Base-by-base conservation (phyloP, 169 alveolate species). In the Cryptosporidium muris region DNA sequence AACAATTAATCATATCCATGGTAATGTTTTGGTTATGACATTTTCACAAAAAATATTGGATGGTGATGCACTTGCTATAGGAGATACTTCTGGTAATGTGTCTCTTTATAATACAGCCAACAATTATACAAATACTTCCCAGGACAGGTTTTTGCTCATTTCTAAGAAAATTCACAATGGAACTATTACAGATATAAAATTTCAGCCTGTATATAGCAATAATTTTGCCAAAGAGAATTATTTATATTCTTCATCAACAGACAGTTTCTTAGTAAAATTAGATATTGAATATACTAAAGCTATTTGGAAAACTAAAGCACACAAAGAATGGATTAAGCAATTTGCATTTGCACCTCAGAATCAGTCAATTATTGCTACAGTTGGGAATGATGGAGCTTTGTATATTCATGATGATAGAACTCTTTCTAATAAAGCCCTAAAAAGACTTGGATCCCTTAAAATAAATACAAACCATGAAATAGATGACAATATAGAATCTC, bases 261-360 rank as follows among this genome's bases (percentile, higher is more conserved):
- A 74, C 45, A 74, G 85, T 43, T 74, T 74, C 9, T 9, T 74
- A 12, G 68, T 42, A 54, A 74, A 74, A 47, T 74, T 58, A 43
- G 85, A 74, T 49, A 6, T 74, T 4, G 85, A 74, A 42, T 49
- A 74, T 7, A 63, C 54, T 48, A 56, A 74, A 14, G 85, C 42
- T n/a, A 74, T 58, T 47, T 74, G 85, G 47, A 74, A 16, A 51
- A 37, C 60, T 11, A 74, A 51, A 47, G 85, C 85, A 2, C 85
- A 74, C 14, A 74, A 47, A 74, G 85, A 74, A 42, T 74, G 85
- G 85, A 68, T 74, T 16, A 74, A 74, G 62, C 40, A 43, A 34
- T 74, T 74, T 43, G 51, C 74, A 43, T 47, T 74, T 74, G 54
- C 85, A 38, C 58, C 51, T 2, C 51, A 74, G 36, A 3, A 63